Base-by-base conservation (phyloP, 2,329 filamentous ascomycete genomes). In the Cladosporium velox region DNA sequence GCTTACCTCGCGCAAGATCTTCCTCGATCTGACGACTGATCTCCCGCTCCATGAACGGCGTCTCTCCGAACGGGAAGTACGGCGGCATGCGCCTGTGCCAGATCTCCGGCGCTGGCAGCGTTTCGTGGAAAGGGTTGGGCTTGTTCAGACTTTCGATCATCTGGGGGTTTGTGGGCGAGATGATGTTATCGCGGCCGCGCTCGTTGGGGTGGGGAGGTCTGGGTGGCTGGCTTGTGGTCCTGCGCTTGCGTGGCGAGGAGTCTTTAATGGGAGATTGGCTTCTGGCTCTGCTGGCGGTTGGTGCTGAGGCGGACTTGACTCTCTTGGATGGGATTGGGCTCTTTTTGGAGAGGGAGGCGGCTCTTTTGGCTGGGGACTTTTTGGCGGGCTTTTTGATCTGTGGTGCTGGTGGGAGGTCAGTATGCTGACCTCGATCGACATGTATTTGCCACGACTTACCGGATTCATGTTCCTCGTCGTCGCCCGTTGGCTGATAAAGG, bases 11-110 rank as follows among this genome's bases (percentile, higher is more conserved):
- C 18, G 65, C 59, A 11, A 77, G 64, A 67, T 77, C 75, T 26
- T 66, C 66, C 30, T 70, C 69, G 47, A 77, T 75, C 67, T 74
- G 69, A 51, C 67, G 65, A 51, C 74, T 74, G 49, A 71, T 65
- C 26, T 68, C 60, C 54, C 67, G 57, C 67, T 73, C 70, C 70
- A 73, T 73, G 41, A 68, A 70, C 35, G 71, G 71, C 49, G 74
- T 77, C 66, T 77, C 75, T 32, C 73, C 74, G 32, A 75, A 76
- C 6, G 72, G 69, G 61, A 77, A 76, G 59, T 65, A 69, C 3
- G 69, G 67, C 32, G 73, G 71, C 70, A 74, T 74, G 30, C 70
- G 68, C 21, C 72, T 68, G 59, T 75, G 70, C 74, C 75, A 77
- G 44, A 73, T 62, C 47, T 75, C 74, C 0, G 69, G 65, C 3